Base-by-base conservation (phyloP, 768 basidiomycete species). In the Piloderma croceum region DNA sequence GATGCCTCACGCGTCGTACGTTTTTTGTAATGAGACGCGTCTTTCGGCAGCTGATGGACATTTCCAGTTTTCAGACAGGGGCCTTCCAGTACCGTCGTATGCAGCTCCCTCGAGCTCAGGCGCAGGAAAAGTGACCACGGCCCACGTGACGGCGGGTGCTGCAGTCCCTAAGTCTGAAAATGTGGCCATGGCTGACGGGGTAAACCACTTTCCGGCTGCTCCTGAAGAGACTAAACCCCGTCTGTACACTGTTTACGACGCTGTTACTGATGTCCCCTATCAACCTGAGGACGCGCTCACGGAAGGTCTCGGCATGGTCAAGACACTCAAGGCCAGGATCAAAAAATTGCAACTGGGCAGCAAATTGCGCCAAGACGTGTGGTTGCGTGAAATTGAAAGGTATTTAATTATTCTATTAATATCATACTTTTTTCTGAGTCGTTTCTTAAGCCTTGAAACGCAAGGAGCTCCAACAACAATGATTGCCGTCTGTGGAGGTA, bases 401-500 rank as follows among this genome's bases (percentile, higher is more conserved):
- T 77, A 46, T 17, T 31, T 10, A 31, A 10, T 31, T 31, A 10
- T 31, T n/a, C n/a, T n/a, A n/a, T n/a, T n/a, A n/a, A n/a, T n/a
- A n/a, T n/a, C n/a, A 31, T n/a, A 13, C 15, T 23, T 21, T n/a
- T 33, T 22, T 5, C 21, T 31, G 6, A 7, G 11, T 24, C 27
- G n/a, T n/a, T 38, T 23, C 3, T n/a, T n/a, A 31, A 80, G 79
- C 45, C 64, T 79, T 5, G 54, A 68, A 42, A 53, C 53, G 25
- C 74, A 78, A 50, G 70, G 69, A 2, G 58, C 69, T 2, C 79
- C 79, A 2, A 72, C 68, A 9, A 80, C 76, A 11, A 58, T 81
- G 47, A 79, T 80, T 43, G 78, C 79, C n/a, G 69, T 82, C 6
- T 81, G 79, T 43, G 79, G 79, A 34, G 77, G 76, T 6, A 13